Base-by-base conservation (phyloP, 75 land plant genomes). In the Pinus tabuliformis region DNA sequence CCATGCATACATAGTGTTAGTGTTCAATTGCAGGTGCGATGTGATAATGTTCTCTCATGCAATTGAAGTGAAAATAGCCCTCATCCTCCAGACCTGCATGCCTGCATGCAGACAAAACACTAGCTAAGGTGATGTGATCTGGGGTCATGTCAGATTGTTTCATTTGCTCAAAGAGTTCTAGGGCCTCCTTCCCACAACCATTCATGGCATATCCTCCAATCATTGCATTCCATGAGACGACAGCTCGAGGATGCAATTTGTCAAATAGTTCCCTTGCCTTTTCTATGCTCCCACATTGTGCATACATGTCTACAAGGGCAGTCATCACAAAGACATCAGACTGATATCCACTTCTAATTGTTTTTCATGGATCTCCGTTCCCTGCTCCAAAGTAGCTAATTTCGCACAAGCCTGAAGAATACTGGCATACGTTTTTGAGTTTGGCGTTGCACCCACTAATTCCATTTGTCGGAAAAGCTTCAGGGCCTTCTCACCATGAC, bases 171-270 rank as follows among this genome's bases (percentile, higher is more conserved):
- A 84, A 89, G 26, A 82, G 80, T 59, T 76, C 73, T 57, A 87
- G 21, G 13, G 87, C 89, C 72, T 21, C 58, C 39, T 62, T 49
- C 37, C 79, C 85, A 58, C 70, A 72, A 4, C 91, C 91, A 71
- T 82, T 82, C 80, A 87, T 82, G 2, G 81, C 84, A 36, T 84
- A 81, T 33, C 89, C 86, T 36, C 81, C 80, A 77, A 89, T 81
- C 89, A 89, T 86, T 6, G 83, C 81, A 74, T 89, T 89, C 88
- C 89, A 89, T 52, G 82, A 72, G n/a, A 81, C 75, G 73, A 80
- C 39, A 63, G 33, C 82, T 11, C n/a, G 59, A 42, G 39, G 0
- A 63, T 72, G 58, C 73, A 84, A 62, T 22, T 61, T 75, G 61
- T 72, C 49, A 84, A 89, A 86, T 26, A 86, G 72, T 26, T 82